Base-by-base conservation (phyloP, 2,329 filamentous ascomycete species). In the Zymoseptoria passerinii region DNA sequence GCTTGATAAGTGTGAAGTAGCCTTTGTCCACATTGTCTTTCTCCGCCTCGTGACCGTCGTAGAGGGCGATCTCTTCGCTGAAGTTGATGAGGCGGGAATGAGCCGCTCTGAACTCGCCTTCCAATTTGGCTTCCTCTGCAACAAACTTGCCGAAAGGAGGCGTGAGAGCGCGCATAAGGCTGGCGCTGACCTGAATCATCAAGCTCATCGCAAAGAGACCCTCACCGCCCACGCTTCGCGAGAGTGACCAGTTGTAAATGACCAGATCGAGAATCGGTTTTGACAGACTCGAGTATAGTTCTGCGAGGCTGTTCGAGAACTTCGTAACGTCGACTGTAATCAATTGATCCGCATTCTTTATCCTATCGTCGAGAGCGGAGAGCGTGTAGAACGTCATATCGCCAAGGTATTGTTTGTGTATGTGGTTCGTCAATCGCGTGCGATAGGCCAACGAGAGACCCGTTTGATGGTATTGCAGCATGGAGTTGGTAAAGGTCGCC, bases 1-100 rank as follows among this genome's bases (percentile, higher is more conserved):
- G 94, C 76, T 96, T 97, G 78, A 99, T 99, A 44, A 99, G 81
- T 1, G 94, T 99, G 71, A 99, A 99, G 75, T 99, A 99, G 16
- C 94, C 92, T 77, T 97, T 97, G 75, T 99, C 94, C 55, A 99
- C 80, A 0, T 89, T 95, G 72, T 97, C 90, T 73, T 97, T 97
- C 74, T 99, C 94, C 9, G 89, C 91, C 68, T 92, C 88, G 68
- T 97, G 92, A 23, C 94, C 94, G 52, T 86, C 83, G 70, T 96
- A 97, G 8, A 99, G 78, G 1, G 94, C 94, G 4, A 99, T 84
- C 73, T 99, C 94, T 72, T 99, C 94, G 70, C 88, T 90, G 72
- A 96, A 92, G 73, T 99, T 92, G 69, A 99, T 97, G 51, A 99
- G 79, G 55, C 94, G 83, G 2, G 90, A 94, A 76, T 99, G 94